Conservation (phyloP, 345 rosid species). For the Euphorbia tirucalli region DNA sequence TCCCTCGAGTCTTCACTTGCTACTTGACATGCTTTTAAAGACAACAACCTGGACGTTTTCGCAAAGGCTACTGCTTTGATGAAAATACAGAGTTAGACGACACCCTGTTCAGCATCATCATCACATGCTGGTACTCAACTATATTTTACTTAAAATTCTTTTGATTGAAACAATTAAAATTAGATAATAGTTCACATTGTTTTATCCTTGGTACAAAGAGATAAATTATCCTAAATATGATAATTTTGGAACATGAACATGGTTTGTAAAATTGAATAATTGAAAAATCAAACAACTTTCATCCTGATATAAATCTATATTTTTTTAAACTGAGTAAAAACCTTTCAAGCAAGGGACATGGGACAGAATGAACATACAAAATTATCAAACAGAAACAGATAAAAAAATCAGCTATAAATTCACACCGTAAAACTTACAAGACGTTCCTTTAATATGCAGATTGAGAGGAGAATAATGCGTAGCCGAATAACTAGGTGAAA, state of each 20-base stretch:
- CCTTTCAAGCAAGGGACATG: too few species aligned
- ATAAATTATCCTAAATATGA: too few species aligned
- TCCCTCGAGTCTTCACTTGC: slow-evolving; percentile 57
- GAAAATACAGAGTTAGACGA: slow-evolving; percentile 5
- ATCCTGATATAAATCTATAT: too few species aligned
- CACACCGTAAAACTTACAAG: slow-evolving; percentile 31
- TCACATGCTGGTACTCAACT: not conserved
- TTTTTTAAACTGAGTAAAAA: too few species aligned
- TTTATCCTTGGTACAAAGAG: too few species aligned
- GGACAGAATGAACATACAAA: not conserved
- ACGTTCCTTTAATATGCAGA: slow-evolving; percentile 29
- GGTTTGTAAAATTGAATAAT: too few species aligned
- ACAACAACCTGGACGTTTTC: slow-evolving; percentile 24
- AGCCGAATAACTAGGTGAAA: slow-evolving; percentile 21
- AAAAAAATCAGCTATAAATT: too few species aligned
- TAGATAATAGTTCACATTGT: too few species aligned
- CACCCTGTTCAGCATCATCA: not conserved
- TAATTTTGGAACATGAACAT: too few species aligned
- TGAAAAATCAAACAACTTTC: too few species aligned
- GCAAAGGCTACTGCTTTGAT: slow-evolving; percentile 25
- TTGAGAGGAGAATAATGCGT: slow-evolving; percentile 24
- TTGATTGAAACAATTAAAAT: too few species aligned
- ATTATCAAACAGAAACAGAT: not conserved
- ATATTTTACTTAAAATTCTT: not conserved
- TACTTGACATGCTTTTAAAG: slow-evolving; percentile 41